phyloP scores from a whole-genome alignment of 2,329 filamentous ascomycete genomes.

The Diplodia mutila region DNA sequence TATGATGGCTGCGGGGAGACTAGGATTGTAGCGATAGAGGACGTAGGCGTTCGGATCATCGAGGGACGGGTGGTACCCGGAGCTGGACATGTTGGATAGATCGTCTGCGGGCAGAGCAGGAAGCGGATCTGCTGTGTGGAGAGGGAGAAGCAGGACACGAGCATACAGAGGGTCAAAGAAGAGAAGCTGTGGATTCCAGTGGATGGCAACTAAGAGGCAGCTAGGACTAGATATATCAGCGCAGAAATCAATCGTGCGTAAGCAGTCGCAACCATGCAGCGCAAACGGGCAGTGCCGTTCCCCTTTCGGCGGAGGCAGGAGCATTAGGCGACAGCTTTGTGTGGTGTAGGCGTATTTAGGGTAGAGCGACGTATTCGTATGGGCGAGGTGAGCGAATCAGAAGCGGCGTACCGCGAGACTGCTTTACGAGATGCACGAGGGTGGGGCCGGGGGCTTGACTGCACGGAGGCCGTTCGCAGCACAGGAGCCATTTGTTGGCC shows the following conservation, averaged over 20 bases:
- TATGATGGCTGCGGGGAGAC: conserved; percentile 36
- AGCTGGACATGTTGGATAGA: background rate
- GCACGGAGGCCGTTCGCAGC: background rate
- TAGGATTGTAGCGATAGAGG: conserved; percentile 41
- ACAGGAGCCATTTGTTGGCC: background rate
- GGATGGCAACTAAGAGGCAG: background rate
- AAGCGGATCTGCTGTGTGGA: background rate
- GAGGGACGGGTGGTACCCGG: background rate
- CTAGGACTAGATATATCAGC: background rate
- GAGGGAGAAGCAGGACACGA: background rate
- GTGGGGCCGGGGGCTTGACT: background rate
- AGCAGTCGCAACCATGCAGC: background rate
- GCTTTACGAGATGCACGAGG: background rate
- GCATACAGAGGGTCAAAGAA: background rate
- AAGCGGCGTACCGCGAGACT: background rate
- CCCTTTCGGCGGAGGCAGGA: background rate
- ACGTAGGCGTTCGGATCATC: conserved; percentile 15
- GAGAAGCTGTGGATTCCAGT: background rate
- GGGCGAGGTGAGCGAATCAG: background rate
- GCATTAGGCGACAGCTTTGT: background rate
- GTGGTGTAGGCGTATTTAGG: conserved; percentile 11
- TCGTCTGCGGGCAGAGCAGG: background rate
- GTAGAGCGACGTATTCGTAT: conserved; percentile 15
- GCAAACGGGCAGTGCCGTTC: conserved; percentile 24
- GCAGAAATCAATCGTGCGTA: background rate